Evolutionary conservation across 108 stramenopile species (phyloP), one percentile per base, ranked within the genome.

Genomic region (Cyclotella choctawhatcheeana): DNA sequence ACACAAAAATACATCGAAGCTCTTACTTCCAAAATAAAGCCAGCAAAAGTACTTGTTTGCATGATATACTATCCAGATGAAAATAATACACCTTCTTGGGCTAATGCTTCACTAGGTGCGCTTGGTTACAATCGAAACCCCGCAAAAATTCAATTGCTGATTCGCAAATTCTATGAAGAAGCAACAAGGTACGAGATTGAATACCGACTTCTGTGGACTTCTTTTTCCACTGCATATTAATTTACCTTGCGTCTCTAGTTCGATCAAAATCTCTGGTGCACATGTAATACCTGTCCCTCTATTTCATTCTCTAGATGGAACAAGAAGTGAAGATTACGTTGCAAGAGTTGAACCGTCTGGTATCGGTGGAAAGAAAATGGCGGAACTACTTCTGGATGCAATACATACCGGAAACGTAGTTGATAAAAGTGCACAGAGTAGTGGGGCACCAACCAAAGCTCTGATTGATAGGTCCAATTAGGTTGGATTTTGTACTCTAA

Each of bases 41-140:
- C 96, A 14, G 78, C 79, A 32, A 89, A 85, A 62, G 83, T 96
- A 27, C 58, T 96, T 14, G 91, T 96, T 0, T 92, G 90, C 62
- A 96, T 96, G 93, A 93, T 94, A 48, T 96, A 96, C 62, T 94
- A 91, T 65, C 88, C 84, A 1, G 96, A 96, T 69, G 92, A 93
- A 79, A 83, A 44, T 21, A 63, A 78, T 26, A 59, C 78, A 2
- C 86, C 85, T 8, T 86, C 89, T n/a, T 96, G 96, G 96, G 93
- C 96, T 0, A 89, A 89, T 55, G 60, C 71, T 2, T 88, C 96
- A 0, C 69, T 96, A 37, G 76, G 69, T 18, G 72, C 78, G 25
- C 65, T 96, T 35, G 88, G 89, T n/a, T 96, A 96, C 70, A 83
- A 96, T 76, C 14, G 20, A 0, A 73, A 90, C 65, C 96, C 93